phyloP scores from a whole-genome alignment of 129 eudicot species.

The Chrysanthemum seticuspe region DNA sequence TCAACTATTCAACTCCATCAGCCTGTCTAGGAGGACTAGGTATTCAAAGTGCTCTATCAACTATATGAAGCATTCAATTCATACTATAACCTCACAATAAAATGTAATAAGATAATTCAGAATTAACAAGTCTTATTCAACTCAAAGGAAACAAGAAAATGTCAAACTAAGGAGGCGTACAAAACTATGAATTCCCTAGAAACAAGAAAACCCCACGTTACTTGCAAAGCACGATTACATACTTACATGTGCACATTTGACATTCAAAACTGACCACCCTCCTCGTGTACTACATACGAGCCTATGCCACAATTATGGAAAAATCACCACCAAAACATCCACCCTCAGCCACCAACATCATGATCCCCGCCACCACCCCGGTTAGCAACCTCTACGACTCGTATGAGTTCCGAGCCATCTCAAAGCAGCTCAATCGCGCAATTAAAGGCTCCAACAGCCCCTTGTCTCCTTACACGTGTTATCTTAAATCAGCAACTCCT shows the following conservation, averaged over 20 bases:
- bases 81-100: not conserved
- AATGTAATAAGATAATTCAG: not conserved
- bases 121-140: not conserved
- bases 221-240: conserved; percentile 35
- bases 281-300: no score
- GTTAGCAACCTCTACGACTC: conserved; percentile 65
- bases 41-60: no score
- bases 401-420: conserved; percentile 57
- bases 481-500: conserved; percentile 40
- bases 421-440: conserved; percentile 68
- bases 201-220: conserved; percentile 36
- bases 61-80: not conserved
- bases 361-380: conserved; percentile 33
- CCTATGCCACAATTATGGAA: conserved; percentile 21
- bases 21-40: no score
- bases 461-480: conserved; percentile 48
- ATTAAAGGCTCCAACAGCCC: conserved; percentile 49
- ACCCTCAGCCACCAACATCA: conserved; percentile 22
- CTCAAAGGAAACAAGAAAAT: conserved; percentile 2
- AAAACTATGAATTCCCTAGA: conserved; percentile 25
- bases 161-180: conserved; percentile 29
- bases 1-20: no score
- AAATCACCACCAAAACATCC: conserved; percentile 19
- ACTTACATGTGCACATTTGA: conserved; percentile 24
- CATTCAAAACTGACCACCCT: not conserved